A percentile compares a stretch with the other conserved stretches of the same genome.
Evolutionary conservation across 2,329 filamentous ascomycete species (phyloP).

Genomic region (Huntiella decipiens): DNA sequence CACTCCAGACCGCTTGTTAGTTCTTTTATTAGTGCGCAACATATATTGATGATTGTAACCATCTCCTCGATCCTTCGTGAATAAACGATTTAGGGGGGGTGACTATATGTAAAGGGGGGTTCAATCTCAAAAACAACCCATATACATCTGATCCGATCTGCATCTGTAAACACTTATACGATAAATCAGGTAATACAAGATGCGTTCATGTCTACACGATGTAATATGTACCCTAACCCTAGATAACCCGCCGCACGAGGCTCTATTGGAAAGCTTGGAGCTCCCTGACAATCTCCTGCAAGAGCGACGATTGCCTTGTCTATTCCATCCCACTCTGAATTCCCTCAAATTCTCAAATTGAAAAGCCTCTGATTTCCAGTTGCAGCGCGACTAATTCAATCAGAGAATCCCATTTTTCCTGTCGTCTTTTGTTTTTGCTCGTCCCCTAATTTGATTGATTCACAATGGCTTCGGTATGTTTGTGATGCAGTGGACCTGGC

Average conservation of each 20-base stretch:
- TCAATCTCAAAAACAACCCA: no score
- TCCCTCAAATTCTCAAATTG: conserved; percentile 1
- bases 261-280: neutral
- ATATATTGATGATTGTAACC: no score
- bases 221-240: neutral
- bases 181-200: neutral
- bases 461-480: conserved; percentile 11
- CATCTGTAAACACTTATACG: no score
- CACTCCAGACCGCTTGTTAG: no score
- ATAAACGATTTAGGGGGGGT: no score
- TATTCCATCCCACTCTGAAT: neutral
- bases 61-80: no score
- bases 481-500: neutral
- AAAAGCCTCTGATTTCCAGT: conserved; percentile 24
- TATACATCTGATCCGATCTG: no score
- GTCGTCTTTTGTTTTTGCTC: neutral
- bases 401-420: neutral
- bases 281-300: neutral
- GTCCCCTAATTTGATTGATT: neutral
- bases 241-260: neutral
- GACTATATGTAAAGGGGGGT: no score
- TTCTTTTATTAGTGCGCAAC: no score
- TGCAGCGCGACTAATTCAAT: neutral
- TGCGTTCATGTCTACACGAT: neutral
- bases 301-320: neutral